Evolutionary conservation across 495 filamentous ascomycete genomes (phyloP).

Genomic region (Trypethelium eluteriae): DNA sequence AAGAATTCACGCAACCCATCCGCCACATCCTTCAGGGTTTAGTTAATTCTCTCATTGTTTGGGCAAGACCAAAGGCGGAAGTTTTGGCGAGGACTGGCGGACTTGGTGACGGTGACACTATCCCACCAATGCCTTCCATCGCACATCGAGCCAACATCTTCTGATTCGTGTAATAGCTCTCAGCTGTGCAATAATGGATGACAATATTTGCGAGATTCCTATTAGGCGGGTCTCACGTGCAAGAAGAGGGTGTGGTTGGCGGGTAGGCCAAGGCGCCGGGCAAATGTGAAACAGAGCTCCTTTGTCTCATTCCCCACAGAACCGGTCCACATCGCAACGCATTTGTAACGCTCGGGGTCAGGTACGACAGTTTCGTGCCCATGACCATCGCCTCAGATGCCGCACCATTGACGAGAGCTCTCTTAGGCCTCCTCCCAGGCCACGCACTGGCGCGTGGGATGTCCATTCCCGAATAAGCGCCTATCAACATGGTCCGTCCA

Average conservation of each 20-base stretch:
- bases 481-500: not conserved
- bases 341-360: not conserved
- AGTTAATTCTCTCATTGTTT: not conserved
- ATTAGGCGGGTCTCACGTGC: not conserved
- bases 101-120: no score
- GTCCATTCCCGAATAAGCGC: conserved; percentile 1
- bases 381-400: not conserved
- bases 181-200: no score
- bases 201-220: not conserved
- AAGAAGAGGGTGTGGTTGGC: not conserved
- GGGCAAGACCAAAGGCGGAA: not conserved
- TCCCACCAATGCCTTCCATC: no score
- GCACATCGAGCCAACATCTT: no score
- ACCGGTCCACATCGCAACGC: conserved; percentile 1
- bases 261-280: not conserved
- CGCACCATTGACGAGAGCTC: not conserved
- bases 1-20: not conserved
- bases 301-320: conserved; percentile 8
- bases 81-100: no score
- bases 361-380: conserved; percentile 1
- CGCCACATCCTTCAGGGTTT: not conserved
- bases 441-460: conserved; percentile 3
- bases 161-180: no score
- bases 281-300: not conserved
- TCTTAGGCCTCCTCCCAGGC: not conserved